Base-by-base conservation (phyloP, 192 early-diverging fungal genomes). In the Podila horticola region DNA sequence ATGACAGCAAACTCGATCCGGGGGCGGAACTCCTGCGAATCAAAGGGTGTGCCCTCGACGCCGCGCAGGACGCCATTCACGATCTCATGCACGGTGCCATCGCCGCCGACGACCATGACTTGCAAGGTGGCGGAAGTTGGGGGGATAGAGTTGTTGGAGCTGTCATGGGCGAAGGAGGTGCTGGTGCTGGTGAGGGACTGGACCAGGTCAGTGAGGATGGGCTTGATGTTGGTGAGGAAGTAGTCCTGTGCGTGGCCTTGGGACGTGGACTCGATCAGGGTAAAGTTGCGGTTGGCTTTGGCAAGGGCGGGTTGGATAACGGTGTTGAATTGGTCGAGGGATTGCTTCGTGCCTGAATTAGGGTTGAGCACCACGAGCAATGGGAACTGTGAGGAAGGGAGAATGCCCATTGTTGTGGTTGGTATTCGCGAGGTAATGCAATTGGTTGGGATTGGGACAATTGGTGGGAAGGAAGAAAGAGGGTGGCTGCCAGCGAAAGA, bases 51-150 rank as follows among this genome's bases (percentile, higher is more conserved):
- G 13, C 69, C 74, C 22, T 74, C 59, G 12, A 82, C 68, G 0
- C 72, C 74, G 41, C 74, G 79, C 20, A 76, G 55, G 33, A 88
- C 36, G 5, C 87, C 87, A 63, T 88, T 88, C 26, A 88, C 72
- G 11, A 88, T 75, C 51, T 88, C 87, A 57, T 88, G 87, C 12
- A 88, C 63, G 2, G 83, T 84, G 6, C 87, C 87, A 64, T 88
- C 87, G 17, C 87, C 87, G 29, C 87, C 87, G 2, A 88, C 61
- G 66, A 83, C 77, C 33, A 88, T 82, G 10, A 88, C 41, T 48
- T 81, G 71, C 4, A 81, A 28, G 8, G 71, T 81, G 17, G 66
- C 77, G 11, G 77, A 24, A 4, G 26, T 73, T 0, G 76, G 77
- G 19, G 58, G 57, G 22, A 29, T 74, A 1, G 71, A 50, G 9